phyloP scores from a whole-genome alignment of 2,329 filamentous ascomycete species.

The Tympanopsis confertula region DNA sequence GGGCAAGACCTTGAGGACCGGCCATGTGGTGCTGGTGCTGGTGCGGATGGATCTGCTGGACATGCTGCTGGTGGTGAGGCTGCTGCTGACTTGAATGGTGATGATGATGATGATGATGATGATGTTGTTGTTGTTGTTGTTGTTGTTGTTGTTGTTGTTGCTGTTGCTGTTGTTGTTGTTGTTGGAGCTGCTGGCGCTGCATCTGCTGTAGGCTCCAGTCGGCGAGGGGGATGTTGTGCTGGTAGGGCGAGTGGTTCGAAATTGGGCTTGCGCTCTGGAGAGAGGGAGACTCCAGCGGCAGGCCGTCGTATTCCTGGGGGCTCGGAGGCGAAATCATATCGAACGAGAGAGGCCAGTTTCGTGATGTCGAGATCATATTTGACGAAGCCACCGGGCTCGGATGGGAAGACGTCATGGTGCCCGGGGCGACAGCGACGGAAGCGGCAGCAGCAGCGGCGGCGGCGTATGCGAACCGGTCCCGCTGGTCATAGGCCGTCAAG shows the following conservation, averaged over 20 bases:
- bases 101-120: conserved; percentile 27
- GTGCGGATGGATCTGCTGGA: conserved; percentile 11
- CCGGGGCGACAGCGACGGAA: conserved; percentile 26
- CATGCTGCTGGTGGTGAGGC: conserved; percentile 2
- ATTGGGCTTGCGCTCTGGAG: conserved; percentile 34
- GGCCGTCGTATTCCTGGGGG: conserved; percentile 29
- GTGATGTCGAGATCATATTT: background rate
- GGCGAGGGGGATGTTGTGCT: conserved; percentile 33
- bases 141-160: conserved; percentile 8
- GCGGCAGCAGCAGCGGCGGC: conserved; percentile 24
- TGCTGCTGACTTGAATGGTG: conserved; percentile 11
- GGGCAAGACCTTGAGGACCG: conserved; percentile 32
- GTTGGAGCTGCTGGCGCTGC: conserved; percentile 25
- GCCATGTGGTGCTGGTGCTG: conserved; percentile 20
- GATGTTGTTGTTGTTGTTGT: conserved; percentile 12
- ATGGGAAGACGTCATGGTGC: conserved; percentile 17
- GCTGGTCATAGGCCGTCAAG: conserved; percentile 44
- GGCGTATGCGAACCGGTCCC: conserved; percentile 42
- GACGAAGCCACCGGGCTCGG: conserved; percentile 20
- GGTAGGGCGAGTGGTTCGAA: conserved; percentile 41
- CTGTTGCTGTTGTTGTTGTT: conserved; percentile 8
- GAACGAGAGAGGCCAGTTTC: background rate
- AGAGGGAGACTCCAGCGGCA: conserved; percentile 29
- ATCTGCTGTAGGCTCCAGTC: conserved; percentile 52
- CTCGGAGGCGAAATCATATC: conserved; percentile 23